Conservation (phyloP, 768 basidiomycete genomes). For the Tylopilus plumbeoviolaceoides region DNA sequence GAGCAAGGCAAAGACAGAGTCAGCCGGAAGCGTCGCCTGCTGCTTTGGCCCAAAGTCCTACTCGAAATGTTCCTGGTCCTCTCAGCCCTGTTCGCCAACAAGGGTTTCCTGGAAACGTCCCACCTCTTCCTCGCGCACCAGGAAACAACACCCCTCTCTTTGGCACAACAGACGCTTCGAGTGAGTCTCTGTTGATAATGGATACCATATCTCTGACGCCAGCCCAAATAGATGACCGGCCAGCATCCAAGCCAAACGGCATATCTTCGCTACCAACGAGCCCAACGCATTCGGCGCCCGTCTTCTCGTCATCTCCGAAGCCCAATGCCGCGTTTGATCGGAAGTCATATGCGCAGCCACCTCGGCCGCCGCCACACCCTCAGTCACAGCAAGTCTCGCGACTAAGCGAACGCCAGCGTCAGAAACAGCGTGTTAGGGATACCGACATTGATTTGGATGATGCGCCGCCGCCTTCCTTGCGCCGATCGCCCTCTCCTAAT, state of each 20-base stretch:
- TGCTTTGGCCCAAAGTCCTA: constrained; percentile 11
- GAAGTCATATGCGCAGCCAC: constrained; percentile 13
- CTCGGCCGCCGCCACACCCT: constrained; percentile 10
- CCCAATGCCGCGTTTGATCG: constrained; percentile 20
- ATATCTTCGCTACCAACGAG: constrained; percentile 21
- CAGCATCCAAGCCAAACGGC: constrained; percentile 9
- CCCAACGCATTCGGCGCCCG: constrained; percentile 13
- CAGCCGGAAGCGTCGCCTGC: constrained; percentile 5
- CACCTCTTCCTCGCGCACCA: constrained; percentile 29
- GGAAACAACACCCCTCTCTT: constrained; percentile 10
- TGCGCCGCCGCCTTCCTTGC: constrained; percentile 40
- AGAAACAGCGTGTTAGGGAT: constrained; percentile 21
- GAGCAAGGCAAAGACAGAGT: constrained; percentile 12
- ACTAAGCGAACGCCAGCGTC: constrained; percentile 24
- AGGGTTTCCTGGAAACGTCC: constrained; percentile 21
- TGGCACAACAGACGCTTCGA: constrained; percentile 3
- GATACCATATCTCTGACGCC: constrained; percentile 5
- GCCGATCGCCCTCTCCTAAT: constrained; percentile 33
- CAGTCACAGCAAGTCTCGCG: constrained; percentile 14
- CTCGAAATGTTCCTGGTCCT: constrained; percentile 4
- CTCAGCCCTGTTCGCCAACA: constrained; percentile 18
- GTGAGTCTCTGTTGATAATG: constrained; percentile 11
- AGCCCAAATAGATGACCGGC: not conserved
- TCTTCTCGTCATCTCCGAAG: constrained; percentile 21
- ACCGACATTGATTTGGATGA: constrained; percentile 37